A percentile compares a stretch with the other conserved stretches of the same genome.
phyloP scores from a whole-genome alignment of 1,284 basidiomycete genomes.

The Anthracocystis walkeri region DNA sequence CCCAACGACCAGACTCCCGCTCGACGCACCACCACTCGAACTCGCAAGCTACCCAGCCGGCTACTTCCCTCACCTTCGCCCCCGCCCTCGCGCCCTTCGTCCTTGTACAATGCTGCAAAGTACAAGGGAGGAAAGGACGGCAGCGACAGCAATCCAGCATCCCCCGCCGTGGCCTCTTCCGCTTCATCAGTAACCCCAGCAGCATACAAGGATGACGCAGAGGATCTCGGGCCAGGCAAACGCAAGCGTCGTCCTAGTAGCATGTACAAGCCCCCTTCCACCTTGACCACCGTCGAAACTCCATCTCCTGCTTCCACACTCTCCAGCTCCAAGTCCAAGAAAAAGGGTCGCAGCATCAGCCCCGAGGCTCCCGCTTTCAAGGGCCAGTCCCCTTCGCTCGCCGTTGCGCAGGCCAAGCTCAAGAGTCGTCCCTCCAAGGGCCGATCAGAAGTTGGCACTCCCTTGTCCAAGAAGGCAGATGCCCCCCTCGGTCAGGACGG shows the following conservation, averaged over 20 bases:
- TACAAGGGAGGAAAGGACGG: constrained; percentile 36
- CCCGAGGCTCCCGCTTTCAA: constrained; percentile 31
- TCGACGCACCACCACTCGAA: constrained; percentile 49
- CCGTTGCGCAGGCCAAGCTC: constrained; percentile 24
- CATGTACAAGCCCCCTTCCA: constrained; percentile 61
- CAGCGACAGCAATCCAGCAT: background rate
- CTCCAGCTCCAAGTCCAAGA: constrained; percentile 33
- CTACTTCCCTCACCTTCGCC: constrained; percentile 53
- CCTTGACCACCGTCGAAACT: constrained; percentile 49
- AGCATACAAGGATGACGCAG: constrained; percentile 26
- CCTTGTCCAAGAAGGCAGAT: constrained; percentile 19
- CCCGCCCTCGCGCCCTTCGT: constrained; percentile 42
- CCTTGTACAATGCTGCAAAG: constrained; percentile 34
- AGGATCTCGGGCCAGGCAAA: constrained; percentile 49
- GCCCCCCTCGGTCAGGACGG: background rate
- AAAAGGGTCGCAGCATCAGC: constrained; percentile 45
- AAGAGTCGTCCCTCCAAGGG: constrained; percentile 30
- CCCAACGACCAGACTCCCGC: constrained; percentile 34
- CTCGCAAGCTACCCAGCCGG: constrained; percentile 51
- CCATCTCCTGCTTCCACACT: constrained; percentile 19
- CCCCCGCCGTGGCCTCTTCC: constrained; percentile 11
- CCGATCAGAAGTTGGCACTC: constrained; percentile 15
- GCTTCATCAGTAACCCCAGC: constrained; percentile 8
- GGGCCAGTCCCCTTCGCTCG: constrained; percentile 11
- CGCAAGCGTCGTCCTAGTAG: constrained; percentile 59